Percentiles rank a stretch among this genome's conserved stretches.
These are phyloP conservation scores for Stephanodiscus triporus DNA, from an alignment of 108 stramenopile species.

Conservation along the genomic window DNA sequence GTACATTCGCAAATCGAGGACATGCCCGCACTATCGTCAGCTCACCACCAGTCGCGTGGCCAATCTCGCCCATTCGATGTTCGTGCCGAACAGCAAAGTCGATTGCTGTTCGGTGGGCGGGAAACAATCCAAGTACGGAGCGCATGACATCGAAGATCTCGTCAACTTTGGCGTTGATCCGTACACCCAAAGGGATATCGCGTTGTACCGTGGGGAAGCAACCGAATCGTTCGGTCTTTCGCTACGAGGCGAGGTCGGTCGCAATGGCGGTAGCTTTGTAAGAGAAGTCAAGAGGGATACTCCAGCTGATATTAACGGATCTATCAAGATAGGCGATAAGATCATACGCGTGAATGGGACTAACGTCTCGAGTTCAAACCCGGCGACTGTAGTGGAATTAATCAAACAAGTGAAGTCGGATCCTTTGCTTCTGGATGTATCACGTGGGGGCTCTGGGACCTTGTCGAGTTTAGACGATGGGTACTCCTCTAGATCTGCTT, in stretches of 20 bases:
- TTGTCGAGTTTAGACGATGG: constrained; percentile 29
- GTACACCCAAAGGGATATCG: constrained; percentile 50
- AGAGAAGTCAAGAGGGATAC: constrained; percentile 17
- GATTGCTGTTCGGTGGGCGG: constrained; percentile 63
- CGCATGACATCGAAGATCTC: constrained; percentile 84
- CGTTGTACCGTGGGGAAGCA: constrained; percentile 55
- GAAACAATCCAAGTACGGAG: constrained; percentile 64
- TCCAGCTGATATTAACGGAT: constrained; percentile 44
- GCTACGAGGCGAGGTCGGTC: constrained; percentile 20
- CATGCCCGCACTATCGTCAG: constrained; percentile 77
- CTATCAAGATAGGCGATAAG: constrained; percentile 52
- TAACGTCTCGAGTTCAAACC: constrained; percentile 29
- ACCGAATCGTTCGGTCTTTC: constrained; percentile 55
- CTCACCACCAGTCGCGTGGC: constrained; percentile 56
- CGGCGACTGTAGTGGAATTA: constrained; percentile 21
- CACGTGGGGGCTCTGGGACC: constrained; percentile 25
- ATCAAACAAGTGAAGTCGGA: constrained; percentile 39
- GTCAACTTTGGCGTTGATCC: constrained; percentile 71
- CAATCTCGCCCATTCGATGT: constrained; percentile 34
- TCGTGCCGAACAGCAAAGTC: constrained; percentile 50
- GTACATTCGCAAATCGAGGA: constrained; percentile 31
- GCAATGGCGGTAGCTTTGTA: constrained; percentile 37
- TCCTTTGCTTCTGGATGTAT: constrained; percentile 60
- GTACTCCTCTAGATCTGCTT: constrained; percentile 65
- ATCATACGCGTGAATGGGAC: constrained; percentile 62